Conservation (phyloP, 192 early-diverging fungal genomes). For the Helicostylum pulchrum region DNA sequence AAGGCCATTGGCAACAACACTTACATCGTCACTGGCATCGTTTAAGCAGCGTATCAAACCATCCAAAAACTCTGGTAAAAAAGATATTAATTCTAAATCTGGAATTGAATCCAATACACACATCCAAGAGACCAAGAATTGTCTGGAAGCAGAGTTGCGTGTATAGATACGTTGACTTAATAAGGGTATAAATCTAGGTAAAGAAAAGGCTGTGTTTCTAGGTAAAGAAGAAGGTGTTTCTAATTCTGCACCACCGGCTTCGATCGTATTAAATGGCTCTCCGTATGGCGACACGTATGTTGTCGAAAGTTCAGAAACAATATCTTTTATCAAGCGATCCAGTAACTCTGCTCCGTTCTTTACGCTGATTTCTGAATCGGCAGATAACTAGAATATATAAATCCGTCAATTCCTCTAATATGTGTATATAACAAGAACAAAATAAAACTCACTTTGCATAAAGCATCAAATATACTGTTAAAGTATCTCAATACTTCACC, state of each 20-base stretch:
- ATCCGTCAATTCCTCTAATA: not conserved
- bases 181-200: slow-evolving; percentile 92
- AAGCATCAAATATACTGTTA: slow-evolving; percentile 95
- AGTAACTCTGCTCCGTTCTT: slow-evolving; percentile 94
- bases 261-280: slow-evolving; percentile 33
- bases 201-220: slow-evolving; percentile 74
- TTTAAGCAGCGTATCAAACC: slow-evolving; percentile 86
- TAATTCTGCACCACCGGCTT: slow-evolving; percentile 30
- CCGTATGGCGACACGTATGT: slow-evolving; percentile 57
- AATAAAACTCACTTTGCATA: slow-evolving; percentile 76
- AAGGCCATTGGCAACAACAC: slow-evolving; percentile 73
- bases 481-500: slow-evolving; percentile 88
- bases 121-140: slow-evolving; percentile 96
- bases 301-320: slow-evolving; percentile 87
- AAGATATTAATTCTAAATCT: slow-evolving; percentile 87
- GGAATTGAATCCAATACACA: slow-evolving; percentile 88
- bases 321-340: slow-evolving; percentile 94
- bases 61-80: slow-evolving; percentile 92
- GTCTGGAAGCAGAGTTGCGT: slow-evolving; percentile 83
- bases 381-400: slow-evolving; percentile 57
- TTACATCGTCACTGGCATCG: slow-evolving; percentile 88
- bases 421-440: not conserved
- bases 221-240: slow-evolving; percentile 50
- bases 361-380: slow-evolving; percentile 87
- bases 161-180: slow-evolving; percentile 89